phyloP scores from a whole-genome alignment of 345 rosid genomes.

The Syzygium jambos region DNA sequence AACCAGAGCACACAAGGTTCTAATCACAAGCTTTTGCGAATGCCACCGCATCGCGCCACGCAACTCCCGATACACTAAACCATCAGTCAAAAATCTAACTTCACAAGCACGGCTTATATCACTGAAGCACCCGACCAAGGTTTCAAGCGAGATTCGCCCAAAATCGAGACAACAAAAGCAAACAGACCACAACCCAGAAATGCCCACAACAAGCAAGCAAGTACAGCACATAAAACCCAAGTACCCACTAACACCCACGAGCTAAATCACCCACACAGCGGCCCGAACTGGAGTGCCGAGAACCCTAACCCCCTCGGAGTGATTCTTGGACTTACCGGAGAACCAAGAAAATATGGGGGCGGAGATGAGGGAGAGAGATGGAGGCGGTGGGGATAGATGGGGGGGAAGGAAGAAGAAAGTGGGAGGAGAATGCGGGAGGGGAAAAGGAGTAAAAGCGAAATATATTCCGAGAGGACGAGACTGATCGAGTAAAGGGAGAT shows the following conservation, averaged over 20 bases:
- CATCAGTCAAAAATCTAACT: not conserved
- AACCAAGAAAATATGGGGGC: not conserved
- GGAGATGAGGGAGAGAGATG: not conserved
- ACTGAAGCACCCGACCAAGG: not conserved
- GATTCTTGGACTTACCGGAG: not conserved
- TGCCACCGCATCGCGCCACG: not conserved
- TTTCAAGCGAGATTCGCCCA: not conserved
- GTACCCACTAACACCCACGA: not conserved
- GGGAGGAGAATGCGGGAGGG: not conserved
- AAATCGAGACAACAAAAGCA: not conserved
- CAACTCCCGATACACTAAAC: not conserved
- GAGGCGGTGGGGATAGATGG: not conserved
- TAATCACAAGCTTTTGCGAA: not conserved
- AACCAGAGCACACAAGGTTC: not conserved
- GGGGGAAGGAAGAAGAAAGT: not conserved
- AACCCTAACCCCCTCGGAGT: not conserved
- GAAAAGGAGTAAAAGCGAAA: not conserved
- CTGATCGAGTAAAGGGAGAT: not conserved
- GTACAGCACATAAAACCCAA: not conserved
- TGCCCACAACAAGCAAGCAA: not conserved
- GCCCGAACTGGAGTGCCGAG: not conserved
- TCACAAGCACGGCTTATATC: not conserved
- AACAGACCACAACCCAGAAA: not conserved
- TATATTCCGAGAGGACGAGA: slow-evolving; percentile 1
- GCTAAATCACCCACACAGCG: not conserved